These are phyloP conservation scores for Acer yangbiense DNA, from an alignment of 345 rosid species.

Conservation along the genomic window DNA sequence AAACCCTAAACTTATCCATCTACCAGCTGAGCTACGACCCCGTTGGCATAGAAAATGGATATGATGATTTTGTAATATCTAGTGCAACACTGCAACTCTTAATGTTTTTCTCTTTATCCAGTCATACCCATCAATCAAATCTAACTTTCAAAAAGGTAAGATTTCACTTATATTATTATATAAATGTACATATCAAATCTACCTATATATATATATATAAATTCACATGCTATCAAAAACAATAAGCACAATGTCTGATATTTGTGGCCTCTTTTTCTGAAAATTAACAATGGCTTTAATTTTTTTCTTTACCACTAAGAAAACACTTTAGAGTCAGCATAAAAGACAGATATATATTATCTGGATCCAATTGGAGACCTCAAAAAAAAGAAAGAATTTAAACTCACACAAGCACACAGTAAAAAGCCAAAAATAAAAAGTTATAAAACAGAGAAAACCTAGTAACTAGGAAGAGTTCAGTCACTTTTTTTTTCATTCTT, in stretches of 20 bases:
- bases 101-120: neutral
- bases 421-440: neutral
- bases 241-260: neutral
- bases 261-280: neutral
- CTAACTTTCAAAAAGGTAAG: neutral
- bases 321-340: neutral
- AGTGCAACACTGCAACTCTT: too few relatives aligned
- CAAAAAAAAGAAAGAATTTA: neutral
- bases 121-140: conserved; percentile 2
- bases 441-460: neutral
- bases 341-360: neutral
- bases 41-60: too few relatives aligned
- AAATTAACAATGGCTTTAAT: neutral
- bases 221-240: neutral
- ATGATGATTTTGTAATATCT: too few relatives aligned
- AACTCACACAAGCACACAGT: neutral
- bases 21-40: too few relatives aligned
- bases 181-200: neutral
- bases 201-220: neutral
- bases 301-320: conserved; percentile 24
- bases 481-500: neutral
- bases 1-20: too few relatives aligned
- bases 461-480: neutral
- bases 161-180: neutral
- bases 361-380: conserved; percentile 6